Base-by-base conservation (phyloP, 2,329 filamentous ascomycete species). In the Geosmithia putterillii region DNA sequence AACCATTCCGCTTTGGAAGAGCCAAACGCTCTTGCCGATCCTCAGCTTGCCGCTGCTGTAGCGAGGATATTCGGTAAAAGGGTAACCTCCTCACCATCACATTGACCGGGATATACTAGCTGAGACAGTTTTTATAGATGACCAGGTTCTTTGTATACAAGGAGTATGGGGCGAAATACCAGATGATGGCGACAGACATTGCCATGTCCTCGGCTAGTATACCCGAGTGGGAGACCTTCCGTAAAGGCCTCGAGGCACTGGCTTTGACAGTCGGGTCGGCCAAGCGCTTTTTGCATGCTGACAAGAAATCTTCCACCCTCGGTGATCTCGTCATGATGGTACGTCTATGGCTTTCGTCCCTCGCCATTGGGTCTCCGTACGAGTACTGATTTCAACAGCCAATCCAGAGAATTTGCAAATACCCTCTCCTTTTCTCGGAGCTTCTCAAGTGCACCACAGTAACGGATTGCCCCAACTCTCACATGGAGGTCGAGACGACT, bases 301-400 rank as follows among this genome's bases (percentile, higher is more conserved):
- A 73, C 23, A 86, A 76, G 53, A 94, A 87, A 55, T 83, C 86
- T 2, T 66, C 94, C 50, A 88, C 84, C 2, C 76, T 95, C 49
- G 78, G 81, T 41, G 92, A 96, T 61, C 70, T 96, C 5, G 71
- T 96, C 44, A 88, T 95, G 51, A 96, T 96, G 76, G 88, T 86
- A 52, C 40, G 28, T 41, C 22, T 19, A 19, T 12, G 12, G 18
- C 37, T 32, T 14, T 14, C 28, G 7, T 5, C 34, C 15, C 22
- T 38, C 18, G 4, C 17, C 14, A 21, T 38, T 20, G 19, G n/a
- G n/a, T n/a, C n/a, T 41, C 4, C 10, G 25, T n/a, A 20, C 18
- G 7, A 14, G 35, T 18, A 18, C 32, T 32, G 35, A 38, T 32
- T 9, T 17, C 18, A 32, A 4, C 6, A 94, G 86, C 92, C 90